Evolutionary conservation across 805 yeast species (phyloP), one percentile per base, ranked within the genome.

Genomic region (Vanderwaltozyma verrucispora): DNA sequence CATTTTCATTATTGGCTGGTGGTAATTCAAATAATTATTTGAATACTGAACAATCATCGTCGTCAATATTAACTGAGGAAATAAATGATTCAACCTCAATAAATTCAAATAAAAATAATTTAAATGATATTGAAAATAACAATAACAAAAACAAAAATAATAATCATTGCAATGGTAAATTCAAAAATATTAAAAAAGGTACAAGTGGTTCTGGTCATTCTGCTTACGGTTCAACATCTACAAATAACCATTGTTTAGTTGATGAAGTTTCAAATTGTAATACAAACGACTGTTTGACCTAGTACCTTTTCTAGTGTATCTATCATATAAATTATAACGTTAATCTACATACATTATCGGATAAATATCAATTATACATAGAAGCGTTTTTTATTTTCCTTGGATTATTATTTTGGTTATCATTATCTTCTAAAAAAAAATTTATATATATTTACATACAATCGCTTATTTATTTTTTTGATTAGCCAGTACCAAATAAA

Each of bases 181-280:
- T n/a, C n/a, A n/a, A n/a, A n/a, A n/a, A n/a, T n/a, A n/a, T n/a
- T n/a, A n/a, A n/a, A n/a, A n/a, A n/a, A 7, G 9, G 23, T 21
- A 9, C 23, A 21, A 9, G 23, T 21, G 9, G 6, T 21, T 6
- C 9, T 8, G 20, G 17, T 5, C 36, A 14, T 21, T 18, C 59
- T 16, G 60, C 62, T 3, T 60, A 65, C 38, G 68, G 68, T 19
- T 45, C 59, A 3, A 48, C 54, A 1, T 44, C 54, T 7, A 52
- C 47, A 12, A 59, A 57, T 21, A 62, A 60, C 5, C 55, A 60
- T 15, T 74, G 79, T 51, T 57, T 70, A 19, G 67, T 72, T 20
- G 78, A 74, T 46, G 69, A 69, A n/a, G 67, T 68, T 20, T 66
- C 69, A 15, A 69, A 71, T 33, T 74, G 79, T 50, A 68, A 71